Evolutionary conservation across 352 stramenopile genomes (phyloP).

Genomic region (Pythium graminicola): DNA sequence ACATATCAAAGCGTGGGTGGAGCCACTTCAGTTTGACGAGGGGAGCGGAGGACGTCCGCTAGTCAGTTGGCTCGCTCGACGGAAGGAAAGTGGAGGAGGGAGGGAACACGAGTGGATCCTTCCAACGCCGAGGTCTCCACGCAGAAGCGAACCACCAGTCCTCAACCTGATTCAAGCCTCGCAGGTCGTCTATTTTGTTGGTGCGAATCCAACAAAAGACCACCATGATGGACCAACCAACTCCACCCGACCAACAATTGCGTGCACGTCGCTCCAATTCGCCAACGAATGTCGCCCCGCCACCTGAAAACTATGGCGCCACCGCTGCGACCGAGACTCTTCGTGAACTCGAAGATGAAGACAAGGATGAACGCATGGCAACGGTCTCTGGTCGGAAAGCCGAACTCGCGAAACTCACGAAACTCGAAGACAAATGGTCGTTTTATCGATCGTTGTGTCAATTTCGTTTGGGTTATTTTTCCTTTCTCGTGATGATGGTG

Average conservation of each 20-base stretch:
- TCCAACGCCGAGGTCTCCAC: background rate
- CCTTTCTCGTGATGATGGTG: slow-evolving; percentile 85
- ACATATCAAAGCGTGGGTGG: background rate
- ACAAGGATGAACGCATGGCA: slow-evolving; percentile 45
- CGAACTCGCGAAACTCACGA: slow-evolving; percentile 66
- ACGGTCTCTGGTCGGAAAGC: slow-evolving; percentile 49
- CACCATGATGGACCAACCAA: slow-evolving; percentile 12
- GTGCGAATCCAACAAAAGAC: background rate
- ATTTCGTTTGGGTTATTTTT: slow-evolving; percentile 84
- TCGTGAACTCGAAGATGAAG: slow-evolving; percentile 13
- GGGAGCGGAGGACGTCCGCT: slow-evolving; percentile 6
- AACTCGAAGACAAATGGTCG: slow-evolving; percentile 52
- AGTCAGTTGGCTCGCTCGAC: slow-evolving; percentile 14
- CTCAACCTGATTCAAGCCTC: slow-evolving; percentile 14
- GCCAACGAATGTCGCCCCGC: slow-evolving; percentile 1
- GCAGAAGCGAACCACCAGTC: slow-evolving; percentile 10
- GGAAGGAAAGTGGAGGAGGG: slow-evolving; percentile 1
- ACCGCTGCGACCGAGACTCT: slow-evolving; percentile 6
- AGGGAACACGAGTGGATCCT: slow-evolving; percentile 2
- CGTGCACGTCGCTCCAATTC: slow-evolving; percentile 3
- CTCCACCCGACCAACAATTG: slow-evolving; percentile 2
- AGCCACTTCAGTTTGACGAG: slow-evolving; percentile 19
- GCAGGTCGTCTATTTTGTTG: background rate
- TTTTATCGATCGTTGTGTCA: slow-evolving; percentile 76
- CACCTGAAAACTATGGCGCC: too few relatives aligned